These are phyloP conservation scores for Didymella lethalis DNA, from an alignment of 2,329 filamentous ascomycete species.

Conservation along the genomic window DNA sequence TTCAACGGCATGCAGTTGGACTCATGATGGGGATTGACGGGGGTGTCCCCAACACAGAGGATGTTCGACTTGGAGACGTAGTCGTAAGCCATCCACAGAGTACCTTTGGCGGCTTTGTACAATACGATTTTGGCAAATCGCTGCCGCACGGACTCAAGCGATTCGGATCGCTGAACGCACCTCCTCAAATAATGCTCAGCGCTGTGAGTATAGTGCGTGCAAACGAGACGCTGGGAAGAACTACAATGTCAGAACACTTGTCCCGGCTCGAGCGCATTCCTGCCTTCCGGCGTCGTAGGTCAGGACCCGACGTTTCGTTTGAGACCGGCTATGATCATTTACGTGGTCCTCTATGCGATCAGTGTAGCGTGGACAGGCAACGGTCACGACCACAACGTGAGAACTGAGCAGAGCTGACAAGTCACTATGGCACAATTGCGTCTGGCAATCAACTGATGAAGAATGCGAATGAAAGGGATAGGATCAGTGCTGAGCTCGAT, in stretches of 20 bases:
- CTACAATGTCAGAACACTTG: background rate
- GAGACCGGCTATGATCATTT: slow-evolving; percentile 5
- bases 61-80: slow-evolving; percentile 39
- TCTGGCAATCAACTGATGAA: slow-evolving; percentile 19
- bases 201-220: slow-evolving; percentile 18
- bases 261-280: background rate
- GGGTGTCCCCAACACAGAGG: slow-evolving; percentile 29
- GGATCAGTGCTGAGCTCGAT: slow-evolving; percentile 20
- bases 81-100: slow-evolving; percentile 29
- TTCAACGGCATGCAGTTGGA: slow-evolving; percentile 49
- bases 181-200: slow-evolving; percentile 20
- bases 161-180: slow-evolving; percentile 19
- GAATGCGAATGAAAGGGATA: slow-evolving; percentile 15
- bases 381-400: background rate
- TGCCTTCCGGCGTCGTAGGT: background rate
- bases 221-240: background rate
- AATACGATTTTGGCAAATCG: slow-evolving; percentile 31
- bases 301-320: slow-evolving; percentile 10
- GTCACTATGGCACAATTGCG: slow-evolving; percentile 23
- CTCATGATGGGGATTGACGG: slow-evolving; percentile 58
- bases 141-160: slow-evolving; percentile 18
- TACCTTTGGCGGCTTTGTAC: slow-evolving; percentile 25
- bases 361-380: background rate
- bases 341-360: background rate
- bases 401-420: background rate